These are phyloP conservation scores for Geopyxis carbonaria DNA, from an alignment of 495 filamentous ascomycete genomes.

Conservation along the genomic window DNA sequence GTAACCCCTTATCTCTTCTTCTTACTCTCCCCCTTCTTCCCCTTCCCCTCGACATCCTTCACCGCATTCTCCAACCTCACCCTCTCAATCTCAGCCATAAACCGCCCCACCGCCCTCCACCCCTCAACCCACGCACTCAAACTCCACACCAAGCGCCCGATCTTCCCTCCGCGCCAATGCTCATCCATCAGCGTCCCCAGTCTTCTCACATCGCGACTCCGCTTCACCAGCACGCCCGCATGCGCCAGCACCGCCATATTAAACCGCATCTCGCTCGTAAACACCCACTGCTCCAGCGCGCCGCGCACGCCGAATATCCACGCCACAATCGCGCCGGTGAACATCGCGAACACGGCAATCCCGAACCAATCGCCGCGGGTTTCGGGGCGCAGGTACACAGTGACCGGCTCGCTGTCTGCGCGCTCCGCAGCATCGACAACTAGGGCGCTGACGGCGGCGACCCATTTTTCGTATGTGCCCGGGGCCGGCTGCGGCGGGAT, in stretches of 20 bases:
- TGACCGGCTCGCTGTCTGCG: constrained; percentile 13
- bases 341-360: constrained; percentile 12
- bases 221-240: constrained; percentile 22
- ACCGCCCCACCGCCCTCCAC: constrained; percentile 22
- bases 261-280: constrained; percentile 22
- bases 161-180: constrained; percentile 15
- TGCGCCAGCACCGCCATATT: constrained; percentile 19
- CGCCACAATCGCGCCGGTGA: constrained; percentile 12
- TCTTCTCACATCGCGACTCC: constrained; percentile 19
- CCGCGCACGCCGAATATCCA: constrained; percentile 7
- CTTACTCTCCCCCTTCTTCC: constrained; percentile 8
- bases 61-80: constrained; percentile 15
- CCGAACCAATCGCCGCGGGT: constrained; percentile 6
- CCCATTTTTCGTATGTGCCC: constrained; percentile 18
- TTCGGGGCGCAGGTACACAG: constrained; percentile 14
- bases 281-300: constrained; percentile 10
- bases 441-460: constrained; percentile 2
- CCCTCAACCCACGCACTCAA: constrained; percentile 15
- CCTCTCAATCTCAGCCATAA: constrained; percentile 18
- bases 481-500: constrained; percentile 1
- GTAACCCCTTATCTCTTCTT: constrained; percentile 8
- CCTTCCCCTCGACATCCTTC: background rate
- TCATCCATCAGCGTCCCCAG: constrained; percentile 14
- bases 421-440: constrained; percentile 12
- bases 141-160: constrained; percentile 2